phyloP scores from a whole-genome alignment of 306 rosid species.

The Vigna unguiculata region DNA sequence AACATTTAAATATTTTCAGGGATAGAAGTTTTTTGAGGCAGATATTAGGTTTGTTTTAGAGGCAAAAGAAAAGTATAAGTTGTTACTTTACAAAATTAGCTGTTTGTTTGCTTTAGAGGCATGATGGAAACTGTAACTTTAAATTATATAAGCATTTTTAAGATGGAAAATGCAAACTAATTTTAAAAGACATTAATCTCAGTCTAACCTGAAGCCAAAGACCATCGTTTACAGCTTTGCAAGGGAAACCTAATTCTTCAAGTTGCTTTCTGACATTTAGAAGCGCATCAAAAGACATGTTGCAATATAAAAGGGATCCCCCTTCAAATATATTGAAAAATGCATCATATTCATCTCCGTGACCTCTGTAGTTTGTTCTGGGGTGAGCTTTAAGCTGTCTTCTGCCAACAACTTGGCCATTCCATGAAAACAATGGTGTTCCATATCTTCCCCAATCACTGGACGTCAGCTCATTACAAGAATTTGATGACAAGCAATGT shows the following conservation, averaged over 20 bases:
- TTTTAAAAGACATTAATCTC: constrained; percentile 28
- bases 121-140: constrained; percentile 22
- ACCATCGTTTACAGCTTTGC: constrained; percentile 98
- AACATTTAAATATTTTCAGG: constrained; percentile 22
- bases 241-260: constrained; percentile 91
- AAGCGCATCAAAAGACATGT: constrained; percentile 97
- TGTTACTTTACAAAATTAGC: not conserved
- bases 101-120: constrained; percentile 28
- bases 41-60: constrained; percentile 21
- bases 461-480: constrained; percentile 64
- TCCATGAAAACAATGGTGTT: constrained; percentile 80
- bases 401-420: constrained; percentile 82
- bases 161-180: constrained; percentile 30
- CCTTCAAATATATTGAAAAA: constrained; percentile 94
- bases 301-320: constrained; percentile 88
- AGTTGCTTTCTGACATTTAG: constrained; percentile 89
- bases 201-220: constrained; percentile 94
- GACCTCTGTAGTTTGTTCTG: constrained; percentile 63
- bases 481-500: constrained; percentile 68
- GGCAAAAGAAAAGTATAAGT: constrained; percentile 39
- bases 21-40: constrained; percentile 16
- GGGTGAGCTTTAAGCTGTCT: constrained; percentile 75
- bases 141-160: constrained; percentile 24
- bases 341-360: constrained; percentile 80
- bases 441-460: constrained; percentile 90